Conservation (phyloP, 1,284 basidiomycete genomes). For the Entoloma clypeatum region DNA sequence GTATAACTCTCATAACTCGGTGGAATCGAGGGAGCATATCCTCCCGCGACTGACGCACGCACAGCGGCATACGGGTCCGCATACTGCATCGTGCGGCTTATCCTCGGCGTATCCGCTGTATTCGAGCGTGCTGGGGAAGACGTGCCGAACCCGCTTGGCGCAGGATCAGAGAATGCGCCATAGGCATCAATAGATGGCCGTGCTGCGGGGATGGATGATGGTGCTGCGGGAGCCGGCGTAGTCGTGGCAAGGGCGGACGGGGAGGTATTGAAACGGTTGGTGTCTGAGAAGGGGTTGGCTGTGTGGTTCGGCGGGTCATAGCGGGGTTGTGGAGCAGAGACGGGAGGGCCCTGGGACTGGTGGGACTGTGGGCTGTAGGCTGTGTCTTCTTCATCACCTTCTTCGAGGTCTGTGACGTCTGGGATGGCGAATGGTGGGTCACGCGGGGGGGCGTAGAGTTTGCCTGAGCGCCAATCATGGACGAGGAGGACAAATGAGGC, state of each 20-base stretch:
- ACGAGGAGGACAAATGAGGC: slow-evolving; percentile 60
- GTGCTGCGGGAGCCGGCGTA: slow-evolving; percentile 22
- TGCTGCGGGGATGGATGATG: slow-evolving; percentile 30
- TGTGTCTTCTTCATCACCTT: slow-evolving; percentile 48
- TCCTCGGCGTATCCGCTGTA: slow-evolving; percentile 33
- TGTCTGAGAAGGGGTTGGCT: slow-evolving; percentile 47
- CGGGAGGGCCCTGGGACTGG: slow-evolving; percentile 25
- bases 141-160: slow-evolving; percentile 58
- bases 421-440: slow-evolving; percentile 70
- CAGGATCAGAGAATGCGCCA: slow-evolving; percentile 82
- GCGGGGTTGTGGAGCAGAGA: slow-evolving; percentile 29
- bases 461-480: slow-evolving; percentile 72
- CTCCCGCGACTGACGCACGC: slow-evolving; percentile 46
- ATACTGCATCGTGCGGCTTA: slow-evolving; percentile 87
- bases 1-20: slow-evolving; percentile 51
- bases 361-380: slow-evolving; percentile 38
- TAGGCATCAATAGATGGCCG: slow-evolving; percentile 80
- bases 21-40: slow-evolving; percentile 27
- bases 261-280: slow-evolving; percentile 43
- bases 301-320: slow-evolving; percentile 36
- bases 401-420: slow-evolving; percentile 34
- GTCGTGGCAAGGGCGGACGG: slow-evolving; percentile 32
- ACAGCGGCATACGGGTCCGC: slow-evolving; percentile 79
- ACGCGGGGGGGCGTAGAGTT: slow-evolving; percentile 44
- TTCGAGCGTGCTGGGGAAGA: slow-evolving; percentile 11